Evolutionary conservation across 352 stramenopile species (phyloP).

Genomic region (Peronospora belbahrii): DNA sequence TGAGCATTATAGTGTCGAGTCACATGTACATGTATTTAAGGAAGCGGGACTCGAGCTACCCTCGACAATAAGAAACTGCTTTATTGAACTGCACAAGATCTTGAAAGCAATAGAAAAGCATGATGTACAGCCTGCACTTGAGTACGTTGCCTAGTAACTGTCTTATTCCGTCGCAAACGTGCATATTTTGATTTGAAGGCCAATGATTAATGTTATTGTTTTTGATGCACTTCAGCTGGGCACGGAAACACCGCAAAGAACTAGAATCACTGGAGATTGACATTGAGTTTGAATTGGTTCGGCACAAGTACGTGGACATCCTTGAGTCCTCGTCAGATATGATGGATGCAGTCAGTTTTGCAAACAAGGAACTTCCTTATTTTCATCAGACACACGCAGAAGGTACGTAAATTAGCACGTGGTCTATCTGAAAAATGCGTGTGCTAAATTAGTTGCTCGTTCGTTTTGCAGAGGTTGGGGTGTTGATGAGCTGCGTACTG

Average conservation of each 20-base stretch:
- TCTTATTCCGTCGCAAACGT: neutral
- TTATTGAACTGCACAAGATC: conserved; percentile 60
- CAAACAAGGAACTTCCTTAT: conserved; percentile 46
- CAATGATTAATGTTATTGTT: neutral
- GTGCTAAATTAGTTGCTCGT: neutral
- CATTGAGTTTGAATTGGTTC: conserved; percentile 80
- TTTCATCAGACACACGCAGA: conserved; percentile 58
- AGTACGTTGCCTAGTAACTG: conserved; percentile 30
- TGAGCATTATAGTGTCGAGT: neutral
- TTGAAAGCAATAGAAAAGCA: conserved; percentile 54
- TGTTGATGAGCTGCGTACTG: conserved; percentile 76
- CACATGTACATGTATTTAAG: conserved; percentile 18
- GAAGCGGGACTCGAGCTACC: conserved; percentile 51
- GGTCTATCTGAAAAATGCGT: neutral
- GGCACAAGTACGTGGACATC: conserved; percentile 73
- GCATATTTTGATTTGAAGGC: neutral
- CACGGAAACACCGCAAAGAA: conserved; percentile 42
- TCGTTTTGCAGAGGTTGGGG: conserved; percentile 43
- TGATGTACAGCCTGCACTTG: conserved; percentile 55
- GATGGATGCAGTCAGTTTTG: conserved; percentile 63
- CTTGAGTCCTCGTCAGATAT: conserved; percentile 56
- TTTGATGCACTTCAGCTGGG: conserved; percentile 41
- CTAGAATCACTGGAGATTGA: conserved; percentile 46
- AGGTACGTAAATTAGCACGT: conserved; percentile 18
- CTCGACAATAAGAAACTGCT: conserved; percentile 47